Base-by-base conservation (phyloP, 352 stramenopile genomes). In the Globisporangium cystogenes region DNA sequence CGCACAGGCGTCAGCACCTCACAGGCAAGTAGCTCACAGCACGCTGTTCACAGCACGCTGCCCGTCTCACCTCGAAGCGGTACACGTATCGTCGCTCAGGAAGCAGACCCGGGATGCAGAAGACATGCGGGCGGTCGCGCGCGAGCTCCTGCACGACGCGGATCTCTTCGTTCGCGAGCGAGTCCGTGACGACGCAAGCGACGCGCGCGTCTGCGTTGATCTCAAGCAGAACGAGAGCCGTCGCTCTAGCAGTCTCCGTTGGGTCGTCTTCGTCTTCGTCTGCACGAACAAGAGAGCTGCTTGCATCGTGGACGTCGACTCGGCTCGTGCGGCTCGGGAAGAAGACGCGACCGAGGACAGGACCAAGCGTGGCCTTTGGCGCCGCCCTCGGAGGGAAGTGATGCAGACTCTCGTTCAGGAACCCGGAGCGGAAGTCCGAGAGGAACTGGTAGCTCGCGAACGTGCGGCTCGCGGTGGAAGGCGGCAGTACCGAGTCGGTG, bases 61-160 rank as follows among this genome's bases (percentile, higher is more conserved):
- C 8, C 7, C 24, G 20, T 59, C 52, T 8, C 35, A 81, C 73
- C 55, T 86, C 79, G 47, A 93, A 90, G 15, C 64, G 73, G 35
- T 86, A 89, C 0, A 86, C 54, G 29, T 86, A 93, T 52, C 82
- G 64, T 21, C 75, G 60, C 36, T 87, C 65, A n/a, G 76, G 75
- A 6, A 54, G 33, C 11, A 93, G 59, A 0, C 55, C 67, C 7
- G 62, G 15, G 27, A 87, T 69, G 23, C 58, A 50, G 59, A 93
- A 89, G 1, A 87, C 61, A 3, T 65, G 45, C 0, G 82, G 82
- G 8, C 55, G 51, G 24, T 78, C 57, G 4, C 62, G 53, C 18
- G 29, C 45, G 20, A 89, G 33, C 15, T 70, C 52, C 21, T 62
- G 35, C 0, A 44, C 59, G 15, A 88, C 59, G 18, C 74, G 71